Evolutionary conservation across 192 early-diverging fungal genomes (phyloP), one percentile per base, ranked within the genome.

Genomic region (Phlyctochytrium arcticum): DNA sequence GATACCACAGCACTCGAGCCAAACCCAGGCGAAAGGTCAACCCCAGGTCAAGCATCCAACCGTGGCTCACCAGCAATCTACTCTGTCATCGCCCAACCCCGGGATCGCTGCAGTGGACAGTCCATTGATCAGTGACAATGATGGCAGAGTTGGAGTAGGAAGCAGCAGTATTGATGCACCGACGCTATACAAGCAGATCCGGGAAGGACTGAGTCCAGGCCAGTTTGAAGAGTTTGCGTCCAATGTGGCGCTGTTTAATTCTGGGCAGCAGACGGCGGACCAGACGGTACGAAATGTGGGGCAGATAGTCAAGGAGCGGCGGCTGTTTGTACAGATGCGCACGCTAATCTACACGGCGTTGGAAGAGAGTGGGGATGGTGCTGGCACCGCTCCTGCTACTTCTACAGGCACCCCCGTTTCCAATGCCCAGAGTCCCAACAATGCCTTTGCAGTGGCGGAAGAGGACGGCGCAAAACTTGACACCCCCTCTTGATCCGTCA

Each of bases 141-240:
- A 59, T 39, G 37, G 36, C 42, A 44, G 9, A 60, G 34, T 53
- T n/a, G 53, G 4, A 32, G 9, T 24, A n/a, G n/a, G 21, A 9
- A 67, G 12, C n/a, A n/a, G n/a, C n/a, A 47, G 17, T 6, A 67
- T 75, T 26, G 74, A 73, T 47, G 77, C 77, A 3, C 75, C 77
- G 10, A 59, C 63, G 8, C 49, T 79, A 32, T 79, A 79, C 71
- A 74, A 75, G 34, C 62, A 71, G 32, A 79, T 79, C n/a, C 62
- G 75, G n/a, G 63, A 65, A 21, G 32, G 48, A 29, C 65, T 79
- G 4, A 23, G 63, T n/a, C 68, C 65, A 5, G 3, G n/a, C 6
- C 68, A 79, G 30, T 79, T 79, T 65, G 77, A 79, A 59, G 71
- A 69, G 21, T 79, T 79, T 65, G 77, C 77, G 10, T 48, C 37